These are phyloP conservation scores for Heterobasidion annosum DNA, from an alignment of 1,284 basidiomycete genomes.

Conservation along the genomic window DNA sequence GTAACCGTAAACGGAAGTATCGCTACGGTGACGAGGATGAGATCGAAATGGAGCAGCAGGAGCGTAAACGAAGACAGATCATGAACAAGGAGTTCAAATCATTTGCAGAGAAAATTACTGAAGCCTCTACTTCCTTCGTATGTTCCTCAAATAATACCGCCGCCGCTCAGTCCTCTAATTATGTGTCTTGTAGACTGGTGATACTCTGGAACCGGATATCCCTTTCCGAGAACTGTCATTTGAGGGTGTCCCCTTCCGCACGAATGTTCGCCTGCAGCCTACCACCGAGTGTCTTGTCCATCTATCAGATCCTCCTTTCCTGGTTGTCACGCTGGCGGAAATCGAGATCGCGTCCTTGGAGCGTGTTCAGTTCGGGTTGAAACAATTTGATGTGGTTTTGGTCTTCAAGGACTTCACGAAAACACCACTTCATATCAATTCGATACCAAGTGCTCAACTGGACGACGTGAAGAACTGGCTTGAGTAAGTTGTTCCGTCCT, in stretches of 20 bases:
- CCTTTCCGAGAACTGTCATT: constrained; percentile 98
- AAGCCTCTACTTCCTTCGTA: constrained; percentile 71
- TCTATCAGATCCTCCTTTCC: constrained; percentile 92
- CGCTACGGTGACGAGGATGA: constrained; percentile 99
- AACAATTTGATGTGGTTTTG: constrained; percentile 96
- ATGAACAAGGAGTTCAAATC: constrained; percentile 94
- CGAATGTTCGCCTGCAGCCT: constrained; percentile 90
- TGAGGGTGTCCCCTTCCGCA: constrained; percentile 94
- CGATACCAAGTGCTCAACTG: constrained; percentile 83
- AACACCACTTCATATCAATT: constrained; percentile 88
- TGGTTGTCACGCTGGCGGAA: constrained; percentile 90
- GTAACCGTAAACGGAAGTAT: constrained; percentile 96
- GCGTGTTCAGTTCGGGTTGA: constrained; percentile 93
- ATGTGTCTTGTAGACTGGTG: constrained; percentile 47
- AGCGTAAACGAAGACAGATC: constrained; percentile 81
- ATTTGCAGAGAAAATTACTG: constrained; percentile 91
- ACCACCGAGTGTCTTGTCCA: constrained; percentile 97
- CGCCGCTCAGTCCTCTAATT: neutral
- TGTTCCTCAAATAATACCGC: constrained; percentile 14
- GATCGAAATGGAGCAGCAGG: constrained; percentile 98
- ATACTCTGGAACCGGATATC: constrained; percentile 88
- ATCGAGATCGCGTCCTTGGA: constrained; percentile 97
- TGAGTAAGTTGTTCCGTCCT: constrained; percentile 55
- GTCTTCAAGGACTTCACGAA: constrained; percentile 97
- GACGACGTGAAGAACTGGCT: constrained; percentile 99